Percentiles rank a stretch among this genome's conserved stretches.
phyloP scores from a whole-genome alignment of 768 basidiomycete species.

The Boletus sp. region DNA sequence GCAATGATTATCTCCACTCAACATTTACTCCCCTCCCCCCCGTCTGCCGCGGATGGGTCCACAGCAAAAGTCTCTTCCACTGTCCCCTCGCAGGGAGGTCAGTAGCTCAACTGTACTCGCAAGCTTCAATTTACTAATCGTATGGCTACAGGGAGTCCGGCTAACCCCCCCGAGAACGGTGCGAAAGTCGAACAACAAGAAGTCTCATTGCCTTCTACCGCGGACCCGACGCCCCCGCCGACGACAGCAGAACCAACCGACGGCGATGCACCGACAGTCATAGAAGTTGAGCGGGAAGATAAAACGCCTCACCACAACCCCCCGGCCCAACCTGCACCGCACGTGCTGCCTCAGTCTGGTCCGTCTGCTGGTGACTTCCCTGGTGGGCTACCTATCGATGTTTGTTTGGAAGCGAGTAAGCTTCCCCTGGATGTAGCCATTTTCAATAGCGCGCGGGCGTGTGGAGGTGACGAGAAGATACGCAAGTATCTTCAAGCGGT shows the following conservation, averaged over 20 bases:
- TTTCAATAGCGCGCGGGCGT: slow-evolving; percentile 86
- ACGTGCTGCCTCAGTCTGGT: slow-evolving; percentile 13
- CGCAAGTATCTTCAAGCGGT: slow-evolving; percentile 87
- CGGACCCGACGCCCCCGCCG: slow-evolving; percentile 32
- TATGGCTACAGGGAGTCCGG: slow-evolving; percentile 19
- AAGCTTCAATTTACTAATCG: background rate
- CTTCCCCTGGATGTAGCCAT: slow-evolving; percentile 90
- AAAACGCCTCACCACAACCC: slow-evolving; percentile 30
- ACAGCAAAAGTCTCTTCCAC: slow-evolving; percentile 20
- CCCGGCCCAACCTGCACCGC: slow-evolving; percentile 21
- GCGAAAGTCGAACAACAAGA: slow-evolving; percentile 36
- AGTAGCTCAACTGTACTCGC: background rate
- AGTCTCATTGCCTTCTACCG: slow-evolving; percentile 29
- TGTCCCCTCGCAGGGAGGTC: slow-evolving; percentile 29
- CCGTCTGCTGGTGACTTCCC: slow-evolving; percentile 32
- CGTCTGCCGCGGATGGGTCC: slow-evolving; percentile 28
- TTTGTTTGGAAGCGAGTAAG: slow-evolving; percentile 82
- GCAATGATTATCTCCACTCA: slow-evolving; percentile 91
- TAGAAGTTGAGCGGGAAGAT: slow-evolving; percentile 46
- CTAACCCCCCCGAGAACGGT: slow-evolving; percentile 21
- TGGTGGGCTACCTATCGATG: slow-evolving; percentile 62
- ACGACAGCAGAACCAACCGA: slow-evolving; percentile 16
- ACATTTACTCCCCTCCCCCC: slow-evolving; percentile 56
- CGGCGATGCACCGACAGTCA: slow-evolving; percentile 37
- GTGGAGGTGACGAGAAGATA: slow-evolving; percentile 84